phyloP scores from a whole-genome alignment of 352 stramenopile species.

The Plasmopara halstedii region DNA sequence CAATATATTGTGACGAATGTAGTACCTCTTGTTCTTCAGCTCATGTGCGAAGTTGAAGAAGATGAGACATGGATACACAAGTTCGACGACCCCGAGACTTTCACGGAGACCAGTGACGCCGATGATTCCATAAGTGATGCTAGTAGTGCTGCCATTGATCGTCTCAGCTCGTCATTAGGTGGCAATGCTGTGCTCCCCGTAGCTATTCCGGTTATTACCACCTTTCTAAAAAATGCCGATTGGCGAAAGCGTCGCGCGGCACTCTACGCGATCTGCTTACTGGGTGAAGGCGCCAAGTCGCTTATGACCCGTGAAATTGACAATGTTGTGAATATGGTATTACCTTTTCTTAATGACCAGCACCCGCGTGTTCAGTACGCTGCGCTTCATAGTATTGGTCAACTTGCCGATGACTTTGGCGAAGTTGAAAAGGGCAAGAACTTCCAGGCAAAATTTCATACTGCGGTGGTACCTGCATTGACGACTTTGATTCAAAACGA shows the following conservation, averaged over 20 bases:
- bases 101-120: conserved; percentile 49
- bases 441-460: conserved; percentile 79
- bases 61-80: conserved; percentile 58
- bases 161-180: conserved; percentile 60
- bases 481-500: conserved; percentile 60
- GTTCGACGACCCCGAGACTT: conserved; percentile 79
- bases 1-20: conserved; percentile 51
- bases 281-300: conserved; percentile 69
- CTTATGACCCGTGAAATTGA: conserved; percentile 77
- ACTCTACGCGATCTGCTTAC: conserved; percentile 69
- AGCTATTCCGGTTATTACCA: conserved; percentile 66
- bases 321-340: conserved; percentile 60
- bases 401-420: conserved; percentile 77
- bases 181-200: conserved; percentile 68
- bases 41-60: conserved; percentile 79
- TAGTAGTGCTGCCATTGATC: conserved; percentile 68
- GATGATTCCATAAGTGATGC: conserved; percentile 68
- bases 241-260: conserved; percentile 74
- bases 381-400: conserved; percentile 73
- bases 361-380: conserved; percentile 79
- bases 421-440: conserved; percentile 83
- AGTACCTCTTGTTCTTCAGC: conserved; percentile 65
- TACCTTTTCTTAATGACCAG: conserved; percentile 59
- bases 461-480: conserved; percentile 51
- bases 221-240: conserved; percentile 48